Conservation (phyloP, 371 early-diverging fungal species). For the Mortierella sp. region DNA sequence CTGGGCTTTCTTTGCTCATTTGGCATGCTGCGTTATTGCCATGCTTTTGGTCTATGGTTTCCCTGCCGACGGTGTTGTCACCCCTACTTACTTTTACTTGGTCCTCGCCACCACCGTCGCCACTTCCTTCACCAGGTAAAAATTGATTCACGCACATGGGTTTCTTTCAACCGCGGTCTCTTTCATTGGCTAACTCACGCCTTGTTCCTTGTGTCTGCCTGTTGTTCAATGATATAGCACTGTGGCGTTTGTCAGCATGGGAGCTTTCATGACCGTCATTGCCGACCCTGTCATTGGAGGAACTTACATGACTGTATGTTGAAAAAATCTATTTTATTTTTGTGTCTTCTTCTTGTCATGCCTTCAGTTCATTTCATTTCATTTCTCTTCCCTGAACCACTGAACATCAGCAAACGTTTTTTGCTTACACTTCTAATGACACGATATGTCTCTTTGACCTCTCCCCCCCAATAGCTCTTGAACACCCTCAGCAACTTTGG, state of each 20-base stretch:
- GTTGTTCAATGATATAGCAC: slow-evolving; percentile 68
- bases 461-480: slow-evolving; percentile 69
- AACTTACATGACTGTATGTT: slow-evolving; percentile 95
- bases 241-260: slow-evolving; percentile 96
- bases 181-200: neutral
- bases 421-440: neutral
- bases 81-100: slow-evolving; percentile 81
- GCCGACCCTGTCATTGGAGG: slow-evolving; percentile 98
- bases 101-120: slow-evolving; percentile 89
- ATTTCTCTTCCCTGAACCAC: too few relatives aligned
- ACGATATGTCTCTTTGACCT: neutral
- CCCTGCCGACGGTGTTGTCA: slow-evolving; percentile 79
- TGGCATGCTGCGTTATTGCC: slow-evolving; percentile 83
- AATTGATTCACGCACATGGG: neutral
- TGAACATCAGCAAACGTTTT: neutral
- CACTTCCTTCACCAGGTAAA: slow-evolving; percentile 84
- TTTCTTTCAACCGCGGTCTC: neutral
- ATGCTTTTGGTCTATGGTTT: slow-evolving; percentile 88
- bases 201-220: neutral
- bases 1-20: slow-evolving; percentile 89
- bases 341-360: neutral
- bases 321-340: neutral
- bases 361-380: neutral
- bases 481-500: slow-evolving; percentile 98
- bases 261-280: slow-evolving; percentile 94